phyloP scores from a whole-genome alignment of 805 yeast genomes.

The Candida pseudofarinosa region DNA sequence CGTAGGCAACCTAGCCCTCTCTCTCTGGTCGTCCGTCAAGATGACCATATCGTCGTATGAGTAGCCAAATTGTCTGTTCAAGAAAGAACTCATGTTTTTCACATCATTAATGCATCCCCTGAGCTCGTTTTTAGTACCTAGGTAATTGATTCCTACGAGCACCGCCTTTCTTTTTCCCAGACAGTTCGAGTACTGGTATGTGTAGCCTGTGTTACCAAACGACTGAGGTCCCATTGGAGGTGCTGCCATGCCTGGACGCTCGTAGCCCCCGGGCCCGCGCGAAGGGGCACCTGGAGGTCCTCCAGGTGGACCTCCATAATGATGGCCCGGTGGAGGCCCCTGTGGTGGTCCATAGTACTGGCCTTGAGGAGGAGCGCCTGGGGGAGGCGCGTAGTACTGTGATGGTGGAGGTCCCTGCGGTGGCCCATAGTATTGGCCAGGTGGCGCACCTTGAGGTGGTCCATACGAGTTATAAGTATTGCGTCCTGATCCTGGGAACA shows the following conservation, averaged over 20 bases:
- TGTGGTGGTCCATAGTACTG: conserved; percentile 3
- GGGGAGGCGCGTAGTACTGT: conserved; percentile 8
- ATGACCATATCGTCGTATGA: conserved; percentile 35
- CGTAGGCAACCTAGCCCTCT: conserved; percentile 28
- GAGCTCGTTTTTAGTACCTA: conserved; percentile 26
- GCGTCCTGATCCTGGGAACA: conserved; percentile 15
- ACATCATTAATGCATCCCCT: conserved; percentile 39
- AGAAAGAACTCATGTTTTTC: conserved; percentile 32
- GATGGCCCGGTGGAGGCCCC: conserved; percentile 15
- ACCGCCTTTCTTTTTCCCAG: conserved; percentile 33
- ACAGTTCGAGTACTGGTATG: conserved; percentile 38
- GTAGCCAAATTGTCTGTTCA: conserved; percentile 27
- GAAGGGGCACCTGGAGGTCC: conserved; percentile 17
- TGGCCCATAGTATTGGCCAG: conserved; percentile 3
- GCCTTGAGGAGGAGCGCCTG: conserved; percentile 12
- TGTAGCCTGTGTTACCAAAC: conserved; percentile 32
- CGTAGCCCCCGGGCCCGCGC: conserved; percentile 5
- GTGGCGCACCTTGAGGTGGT: conserved; percentile 13
- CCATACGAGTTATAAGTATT: conserved; percentile 10
- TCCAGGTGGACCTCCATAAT: conserved; percentile 11
- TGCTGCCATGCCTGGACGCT: conserved; percentile 8
- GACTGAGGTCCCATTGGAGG: conserved; percentile 33
- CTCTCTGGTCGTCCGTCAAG: conserved; percentile 33
- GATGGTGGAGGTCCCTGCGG: conserved; percentile 15
- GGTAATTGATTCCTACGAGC: conserved; percentile 34